phyloP scores from a whole-genome alignment of 768 basidiomycete species.

The Chlorophyllum brunneum region DNA sequence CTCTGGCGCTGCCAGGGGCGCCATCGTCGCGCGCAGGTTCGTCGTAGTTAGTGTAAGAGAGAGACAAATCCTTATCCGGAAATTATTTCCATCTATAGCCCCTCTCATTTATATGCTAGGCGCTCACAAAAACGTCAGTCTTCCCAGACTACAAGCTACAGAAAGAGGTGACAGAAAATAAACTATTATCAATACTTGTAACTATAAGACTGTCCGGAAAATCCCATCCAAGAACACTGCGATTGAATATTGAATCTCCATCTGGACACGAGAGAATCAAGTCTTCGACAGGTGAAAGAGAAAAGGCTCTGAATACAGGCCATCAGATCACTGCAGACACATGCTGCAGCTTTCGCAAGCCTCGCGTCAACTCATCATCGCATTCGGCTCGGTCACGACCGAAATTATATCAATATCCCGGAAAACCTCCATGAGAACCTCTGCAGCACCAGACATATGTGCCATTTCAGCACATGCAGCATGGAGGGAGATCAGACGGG shows the following conservation, averaged over 20 bases:
- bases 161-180: too few relatives aligned
- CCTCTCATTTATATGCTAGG: conserved; percentile 1
- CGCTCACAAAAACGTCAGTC: too few relatives aligned
- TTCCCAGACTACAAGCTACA: too few relatives aligned
- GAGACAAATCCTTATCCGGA: background rate
- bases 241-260: too few relatives aligned
- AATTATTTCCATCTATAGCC: background rate
- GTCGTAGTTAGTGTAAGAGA: background rate
- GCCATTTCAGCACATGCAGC: conserved; percentile 28
- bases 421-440: conserved; percentile 21
- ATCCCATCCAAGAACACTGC: too few relatives aligned
- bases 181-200: too few relatives aligned
- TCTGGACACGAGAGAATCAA: too few relatives aligned
- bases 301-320: too few relatives aligned
- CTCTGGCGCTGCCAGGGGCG: conserved; percentile 27
- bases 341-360: too few relatives aligned
- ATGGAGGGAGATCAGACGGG: conserved; percentile 26
- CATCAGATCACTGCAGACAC: too few relatives aligned
- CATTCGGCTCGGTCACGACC: conserved; percentile 13
- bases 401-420: conserved; percentile 19
- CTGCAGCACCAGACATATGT: conserved; percentile 29
- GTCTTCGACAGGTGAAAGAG: too few relatives aligned
- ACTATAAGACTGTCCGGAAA: too few relatives aligned
- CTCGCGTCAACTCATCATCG: conserved; percentile 1
- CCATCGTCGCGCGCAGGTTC: background rate